These are phyloP conservation scores for Pulveroboletus ravenelii DNA, from an alignment of 768 basidiomycete species.

Conservation along the genomic window DNA sequence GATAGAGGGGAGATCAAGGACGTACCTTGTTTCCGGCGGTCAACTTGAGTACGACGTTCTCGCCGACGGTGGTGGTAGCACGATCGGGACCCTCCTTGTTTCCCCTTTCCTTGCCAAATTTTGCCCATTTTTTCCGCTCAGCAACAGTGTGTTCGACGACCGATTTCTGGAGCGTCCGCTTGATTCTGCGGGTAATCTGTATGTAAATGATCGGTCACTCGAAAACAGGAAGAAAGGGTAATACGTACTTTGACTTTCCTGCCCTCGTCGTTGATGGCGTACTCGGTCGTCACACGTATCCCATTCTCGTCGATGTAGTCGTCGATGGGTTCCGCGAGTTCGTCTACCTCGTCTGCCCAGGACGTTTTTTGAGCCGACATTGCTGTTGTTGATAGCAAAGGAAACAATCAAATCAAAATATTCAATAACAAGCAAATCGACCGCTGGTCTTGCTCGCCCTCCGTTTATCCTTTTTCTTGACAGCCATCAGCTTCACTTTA, in stretches of 20 bases:
- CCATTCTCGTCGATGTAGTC: constrained; percentile 85
- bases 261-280: constrained; percentile 83
- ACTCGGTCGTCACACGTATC: constrained; percentile 79
- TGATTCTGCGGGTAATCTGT: constrained; percentile 82
- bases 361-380: constrained; percentile 54
- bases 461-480: too few species aligned
- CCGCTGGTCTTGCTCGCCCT: too few species aligned
- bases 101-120: constrained; percentile 90
- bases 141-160: constrained; percentile 94
- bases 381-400: constrained; percentile 9
- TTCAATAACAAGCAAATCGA: constrained; percentile 9
- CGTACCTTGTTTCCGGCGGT: constrained; percentile 57
- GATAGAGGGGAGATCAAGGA: constrained; percentile 1
- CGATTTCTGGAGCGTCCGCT: constrained; percentile 82
- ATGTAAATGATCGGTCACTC: not conserved
- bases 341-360: constrained; percentile 87
- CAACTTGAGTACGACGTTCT: constrained; percentile 61
- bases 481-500: too few species aligned
- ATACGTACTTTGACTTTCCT: constrained; percentile 82
- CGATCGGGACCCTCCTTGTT: constrained; percentile 85
- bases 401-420: constrained; percentile 16
- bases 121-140: constrained; percentile 88
- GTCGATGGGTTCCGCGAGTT: constrained; percentile 54
- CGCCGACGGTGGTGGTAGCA: constrained; percentile 90
- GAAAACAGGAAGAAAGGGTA: not conserved